Evolutionary conservation across 2,329 filamentous ascomycete genomes (phyloP).

Genomic region (Colletotrichum neosansevieriae): DNA sequence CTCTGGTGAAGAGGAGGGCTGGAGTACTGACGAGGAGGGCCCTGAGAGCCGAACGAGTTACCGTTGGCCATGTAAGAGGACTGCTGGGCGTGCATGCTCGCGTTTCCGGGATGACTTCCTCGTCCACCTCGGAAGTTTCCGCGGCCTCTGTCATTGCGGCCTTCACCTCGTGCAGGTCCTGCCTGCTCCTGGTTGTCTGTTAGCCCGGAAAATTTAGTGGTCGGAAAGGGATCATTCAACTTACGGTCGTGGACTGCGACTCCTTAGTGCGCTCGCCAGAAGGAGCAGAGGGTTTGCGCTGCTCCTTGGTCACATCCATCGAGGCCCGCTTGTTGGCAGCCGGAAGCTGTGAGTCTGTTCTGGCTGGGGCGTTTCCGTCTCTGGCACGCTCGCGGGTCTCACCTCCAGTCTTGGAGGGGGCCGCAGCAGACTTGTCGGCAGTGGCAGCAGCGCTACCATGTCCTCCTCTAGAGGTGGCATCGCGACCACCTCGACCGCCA

Average conservation of each 20-base stretch:
- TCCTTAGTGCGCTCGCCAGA: slow-evolving; percentile 51
- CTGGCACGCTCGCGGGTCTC: slow-evolving; percentile 52
- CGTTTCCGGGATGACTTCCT: slow-evolving; percentile 54
- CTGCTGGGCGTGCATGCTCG: slow-evolving; percentile 51
- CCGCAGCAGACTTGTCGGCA: slow-evolving; percentile 52
- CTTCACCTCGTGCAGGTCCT: slow-evolving; percentile 48
- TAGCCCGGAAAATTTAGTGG: slow-evolving; percentile 25
- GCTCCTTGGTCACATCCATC: slow-evolving; percentile 58
- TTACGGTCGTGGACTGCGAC: slow-evolving; percentile 32
- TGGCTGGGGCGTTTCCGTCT: slow-evolving; percentile 52
- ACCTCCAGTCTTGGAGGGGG: slow-evolving; percentile 46
- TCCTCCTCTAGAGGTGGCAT: slow-evolving; percentile 47
- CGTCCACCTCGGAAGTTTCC: slow-evolving; percentile 58
- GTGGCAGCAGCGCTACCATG: slow-evolving; percentile 43
- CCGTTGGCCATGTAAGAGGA: slow-evolving; percentile 51
- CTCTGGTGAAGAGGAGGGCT: slow-evolving; percentile 59
- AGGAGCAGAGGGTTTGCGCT: slow-evolving; percentile 58
- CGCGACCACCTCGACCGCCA: slow-evolving; percentile 59
- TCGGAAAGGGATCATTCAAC: not conserved
- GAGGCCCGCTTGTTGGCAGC: slow-evolving; percentile 58
- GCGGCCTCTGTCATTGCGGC: slow-evolving; percentile 56
- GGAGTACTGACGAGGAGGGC: slow-evolving; percentile 50
- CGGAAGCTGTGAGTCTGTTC: slow-evolving; percentile 52
- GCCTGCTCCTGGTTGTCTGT: slow-evolving; percentile 44
- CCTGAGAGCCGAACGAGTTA: slow-evolving; percentile 46